A percentile compares a stretch with the other conserved stretches of the same genome.
Evolutionary conservation across 2,329 filamentous ascomycete genomes (phyloP).

Genomic region (Pezicula neosporulosa): DNA sequence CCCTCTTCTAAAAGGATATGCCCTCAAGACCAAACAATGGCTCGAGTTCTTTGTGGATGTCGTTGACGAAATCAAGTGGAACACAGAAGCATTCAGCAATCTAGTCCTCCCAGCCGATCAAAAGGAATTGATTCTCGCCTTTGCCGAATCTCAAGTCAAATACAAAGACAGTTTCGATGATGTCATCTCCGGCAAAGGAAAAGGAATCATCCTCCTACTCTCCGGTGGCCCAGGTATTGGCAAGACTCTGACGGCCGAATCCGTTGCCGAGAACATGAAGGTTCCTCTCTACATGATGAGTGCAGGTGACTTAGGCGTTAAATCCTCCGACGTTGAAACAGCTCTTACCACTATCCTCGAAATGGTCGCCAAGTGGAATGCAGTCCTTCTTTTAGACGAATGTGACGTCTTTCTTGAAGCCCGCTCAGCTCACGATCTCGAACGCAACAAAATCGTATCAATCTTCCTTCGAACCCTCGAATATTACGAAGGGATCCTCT

Average conservation of each 20-base stretch:
- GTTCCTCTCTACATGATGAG: conserved; percentile 30
- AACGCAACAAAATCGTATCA: conserved; percentile 37
- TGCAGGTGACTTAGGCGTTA: conserved; percentile 44
- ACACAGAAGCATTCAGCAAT: conserved; percentile 42
- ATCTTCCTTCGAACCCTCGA: conserved; percentile 33
- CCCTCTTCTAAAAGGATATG: conserved; percentile 43
- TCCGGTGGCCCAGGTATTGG: conserved; percentile 46
- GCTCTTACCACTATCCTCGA: conserved; percentile 63
- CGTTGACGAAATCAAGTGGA: conserved; percentile 43
- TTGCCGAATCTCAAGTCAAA: conserved; percentile 45
- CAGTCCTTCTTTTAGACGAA: conserved; percentile 69
- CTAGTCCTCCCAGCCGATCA: conserved; percentile 46
- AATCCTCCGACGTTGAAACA: conserved; percentile 42
- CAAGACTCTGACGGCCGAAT: conserved; percentile 37
- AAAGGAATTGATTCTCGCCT: conserved; percentile 48
- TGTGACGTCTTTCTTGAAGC: conserved; percentile 55
- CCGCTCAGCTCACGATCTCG: conserved; percentile 27
- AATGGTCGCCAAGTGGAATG: conserved; percentile 70
- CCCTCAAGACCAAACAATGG: conserved; percentile 44
- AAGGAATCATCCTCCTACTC: conserved; percentile 46
- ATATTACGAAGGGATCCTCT: conserved; percentile 36
- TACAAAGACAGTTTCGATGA: conserved; percentile 42
- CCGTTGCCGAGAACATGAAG: conserved; percentile 23
- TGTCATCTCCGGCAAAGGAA: conserved; percentile 48
- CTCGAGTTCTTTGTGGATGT: conserved; percentile 46